Conservation (phyloP, 2,329 filamentous ascomycete species). For the Aspergillus persii region DNA sequence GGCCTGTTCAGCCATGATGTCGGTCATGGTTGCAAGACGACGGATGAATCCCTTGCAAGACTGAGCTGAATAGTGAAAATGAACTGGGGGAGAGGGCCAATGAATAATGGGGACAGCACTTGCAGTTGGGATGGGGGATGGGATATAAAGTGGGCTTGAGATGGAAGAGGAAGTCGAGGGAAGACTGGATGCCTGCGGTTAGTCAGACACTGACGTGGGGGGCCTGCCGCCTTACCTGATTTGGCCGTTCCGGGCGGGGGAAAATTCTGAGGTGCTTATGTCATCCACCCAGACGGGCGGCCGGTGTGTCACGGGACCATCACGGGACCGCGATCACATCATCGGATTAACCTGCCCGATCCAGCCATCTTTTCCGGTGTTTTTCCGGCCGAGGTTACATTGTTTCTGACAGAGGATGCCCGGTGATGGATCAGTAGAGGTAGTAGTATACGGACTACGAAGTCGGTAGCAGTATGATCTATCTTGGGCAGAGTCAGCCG, state of each 20-base stretch:
- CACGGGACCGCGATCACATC: not conserved
- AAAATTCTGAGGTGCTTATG: not conserved
- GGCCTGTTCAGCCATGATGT: slow-evolving; percentile 26
- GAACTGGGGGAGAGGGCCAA: not conserved
- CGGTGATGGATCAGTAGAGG: too few relatives aligned
- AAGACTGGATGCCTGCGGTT: slow-evolving; percentile 5
- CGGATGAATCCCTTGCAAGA: not conserved
- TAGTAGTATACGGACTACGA: too few relatives aligned
- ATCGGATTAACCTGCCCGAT: not conserved
- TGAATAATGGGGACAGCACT: not conserved
- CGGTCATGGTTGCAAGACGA: slow-evolving; percentile 27
- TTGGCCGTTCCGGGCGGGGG: slow-evolving; percentile 6
- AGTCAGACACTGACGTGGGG: slow-evolving; percentile 5
- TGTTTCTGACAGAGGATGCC: too few relatives aligned
- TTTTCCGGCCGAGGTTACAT: not conserved
- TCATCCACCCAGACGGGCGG: not conserved
- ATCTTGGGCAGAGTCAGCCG: too few relatives aligned
- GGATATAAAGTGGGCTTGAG: not conserved
- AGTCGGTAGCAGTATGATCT: too few relatives aligned
- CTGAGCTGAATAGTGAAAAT: not conserved
- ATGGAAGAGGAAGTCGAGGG: not conserved
- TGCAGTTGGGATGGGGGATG: not conserved
- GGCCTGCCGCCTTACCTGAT: not conserved
- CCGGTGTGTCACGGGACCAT: not conserved
- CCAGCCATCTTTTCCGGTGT: not conserved